These are phyloP conservation scores for Aschersonia sp. DNA, from an alignment of 2,329 filamentous ascomycete species.

Conservation along the genomic window DNA sequence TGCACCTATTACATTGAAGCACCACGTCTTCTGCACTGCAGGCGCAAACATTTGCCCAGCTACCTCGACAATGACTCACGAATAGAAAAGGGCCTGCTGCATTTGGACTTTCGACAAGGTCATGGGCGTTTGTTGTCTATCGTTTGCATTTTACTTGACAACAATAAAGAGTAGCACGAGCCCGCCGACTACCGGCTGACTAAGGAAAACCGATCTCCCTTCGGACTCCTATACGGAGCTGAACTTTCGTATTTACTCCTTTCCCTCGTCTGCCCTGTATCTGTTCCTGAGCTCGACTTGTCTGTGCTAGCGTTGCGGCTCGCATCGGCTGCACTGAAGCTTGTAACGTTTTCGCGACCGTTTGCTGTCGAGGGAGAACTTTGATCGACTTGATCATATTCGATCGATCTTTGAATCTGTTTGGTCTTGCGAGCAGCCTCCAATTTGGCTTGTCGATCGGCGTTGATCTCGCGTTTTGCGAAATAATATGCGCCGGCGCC, in stretches of 20 bases:
- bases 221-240: slow-evolving; percentile 60
- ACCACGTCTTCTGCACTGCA: too few species aligned
- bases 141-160: too few species aligned
- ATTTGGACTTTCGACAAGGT: too few species aligned
- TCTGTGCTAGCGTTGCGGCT: slow-evolving; percentile 42
- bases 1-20: too few species aligned
- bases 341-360: too few species aligned
- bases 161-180: neutral
- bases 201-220: slow-evolving; percentile 73
- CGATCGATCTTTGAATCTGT: slow-evolving; percentile 40
- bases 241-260: slow-evolving; percentile 85
- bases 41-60: too few species aligned
- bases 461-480: slow-evolving; percentile 88
- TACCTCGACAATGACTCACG: too few species aligned
- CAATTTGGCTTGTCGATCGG: slow-evolving; percentile 62
- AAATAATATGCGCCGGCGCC: slow-evolving; percentile 91
- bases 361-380: slow-evolving; percentile 4
- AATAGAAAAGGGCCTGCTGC: too few species aligned
- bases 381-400: slow-evolving; percentile 27
- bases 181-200: neutral
- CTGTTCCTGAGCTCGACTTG: slow-evolving; percentile 53
- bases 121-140: too few species aligned
- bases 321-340: too few species aligned
- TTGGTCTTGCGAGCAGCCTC: slow-evolving; percentile 53
- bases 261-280: slow-evolving; percentile 59